phyloP scores from a whole-genome alignment of 768 basidiomycete species.

The Leccinellum rugosiceps region DNA sequence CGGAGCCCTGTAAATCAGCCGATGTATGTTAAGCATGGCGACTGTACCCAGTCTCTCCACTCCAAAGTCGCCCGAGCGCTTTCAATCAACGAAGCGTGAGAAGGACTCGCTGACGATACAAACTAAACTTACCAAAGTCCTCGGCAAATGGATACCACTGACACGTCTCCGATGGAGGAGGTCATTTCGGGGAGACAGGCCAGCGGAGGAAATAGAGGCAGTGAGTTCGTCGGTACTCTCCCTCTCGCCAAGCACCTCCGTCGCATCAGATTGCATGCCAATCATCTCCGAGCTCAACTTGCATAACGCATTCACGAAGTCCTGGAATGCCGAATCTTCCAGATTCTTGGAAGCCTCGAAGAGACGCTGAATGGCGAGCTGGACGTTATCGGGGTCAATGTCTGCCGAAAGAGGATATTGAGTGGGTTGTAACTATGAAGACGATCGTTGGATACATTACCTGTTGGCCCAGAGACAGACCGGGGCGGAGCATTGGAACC shows the following conservation, averaged over 20 bases:
- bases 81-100: constrained; percentile 1
- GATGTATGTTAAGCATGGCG: constrained; percentile 78
- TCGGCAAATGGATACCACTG: constrained; percentile 85
- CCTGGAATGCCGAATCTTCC: constrained; percentile 77
- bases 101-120: too few relatives aligned
- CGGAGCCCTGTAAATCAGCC: constrained; percentile 79
- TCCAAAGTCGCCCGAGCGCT: constrained; percentile 95
- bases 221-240: constrained; percentile 34
- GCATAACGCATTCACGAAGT: constrained; percentile 77
- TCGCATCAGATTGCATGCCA: constrained; percentile 65
- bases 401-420: constrained; percentile 68
- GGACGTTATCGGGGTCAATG: constrained; percentile 72
- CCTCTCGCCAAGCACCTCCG: constrained; percentile 23
- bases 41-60: constrained; percentile 82
- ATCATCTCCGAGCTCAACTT: constrained; percentile 91
- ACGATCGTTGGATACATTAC: constrained; percentile 6
- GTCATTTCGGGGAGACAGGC: constrained; percentile 40
- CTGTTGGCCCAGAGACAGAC: constrained; percentile 33
- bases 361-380: constrained; percentile 70
- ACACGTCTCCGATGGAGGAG: constrained; percentile 63
- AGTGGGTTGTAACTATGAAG: constrained; percentile 21
- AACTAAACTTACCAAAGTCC: constrained; percentile 58
- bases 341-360: constrained; percentile 85
- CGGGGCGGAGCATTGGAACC: constrained; percentile 38
- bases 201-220: constrained; percentile 31